Percentiles rank a stretch among this genome's conserved stretches.
These are phyloP conservation scores for Colletotrichum cuscutae DNA, from an alignment of 2,329 filamentous ascomycete genomes.

Conservation along the genomic window DNA sequence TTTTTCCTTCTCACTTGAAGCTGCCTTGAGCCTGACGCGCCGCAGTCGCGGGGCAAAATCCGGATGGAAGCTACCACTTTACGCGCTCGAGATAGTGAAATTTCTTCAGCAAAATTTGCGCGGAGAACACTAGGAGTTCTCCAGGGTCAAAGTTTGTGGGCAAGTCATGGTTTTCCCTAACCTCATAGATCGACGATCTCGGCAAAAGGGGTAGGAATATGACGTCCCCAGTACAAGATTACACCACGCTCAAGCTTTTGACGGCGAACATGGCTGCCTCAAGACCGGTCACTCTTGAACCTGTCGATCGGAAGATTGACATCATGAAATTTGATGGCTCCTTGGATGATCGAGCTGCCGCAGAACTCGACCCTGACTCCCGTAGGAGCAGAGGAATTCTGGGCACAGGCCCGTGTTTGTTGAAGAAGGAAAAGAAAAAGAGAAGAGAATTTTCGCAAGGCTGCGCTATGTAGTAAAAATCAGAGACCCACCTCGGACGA, in stretches of 20 bases:
- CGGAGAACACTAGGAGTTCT: neutral
- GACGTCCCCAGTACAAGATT: constrained; percentile 69
- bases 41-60: neutral
- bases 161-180: constrained; percentile 88
- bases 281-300: constrained; percentile 81
- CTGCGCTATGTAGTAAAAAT: constrained; percentile 32
- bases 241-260: constrained; percentile 74
- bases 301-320: constrained; percentile 95
- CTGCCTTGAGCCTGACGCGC: no score
- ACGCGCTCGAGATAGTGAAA: neutral
- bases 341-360: constrained; percentile 85
- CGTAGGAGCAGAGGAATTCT: constrained; percentile 74
- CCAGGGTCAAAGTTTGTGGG: constrained; percentile 64
- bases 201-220: constrained; percentile 91
- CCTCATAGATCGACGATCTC: constrained; percentile 91
- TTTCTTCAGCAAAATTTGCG: neutral
- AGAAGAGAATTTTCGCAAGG: constrained; percentile 36
- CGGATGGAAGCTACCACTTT: neutral
- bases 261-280: constrained; percentile 74
- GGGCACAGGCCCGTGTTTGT: constrained; percentile 84
- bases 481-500: constrained; percentile 10
- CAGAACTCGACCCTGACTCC: constrained; percentile 80
- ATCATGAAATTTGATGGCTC: constrained; percentile 82
- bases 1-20: neutral
- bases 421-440: constrained; percentile 48